A percentile compares a stretch with the other conserved stretches of the same genome.
phyloP scores from a whole-genome alignment of 805 yeast species.

The Saturnispora diversa region DNA sequence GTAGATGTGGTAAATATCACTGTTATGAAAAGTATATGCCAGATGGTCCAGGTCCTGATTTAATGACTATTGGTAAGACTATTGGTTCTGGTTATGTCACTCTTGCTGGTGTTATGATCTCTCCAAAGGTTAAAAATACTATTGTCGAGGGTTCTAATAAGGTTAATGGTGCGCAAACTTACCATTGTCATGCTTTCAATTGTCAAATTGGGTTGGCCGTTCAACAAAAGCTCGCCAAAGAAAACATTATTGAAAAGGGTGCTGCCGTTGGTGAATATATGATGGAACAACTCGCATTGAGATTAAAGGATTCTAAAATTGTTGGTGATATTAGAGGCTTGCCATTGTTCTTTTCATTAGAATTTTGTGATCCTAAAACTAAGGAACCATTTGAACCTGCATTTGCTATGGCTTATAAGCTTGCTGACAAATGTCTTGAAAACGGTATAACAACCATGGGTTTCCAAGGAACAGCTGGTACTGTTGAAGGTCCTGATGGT shows the following conservation, averaged over 20 bases:
- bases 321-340: slow-evolving; percentile 48
- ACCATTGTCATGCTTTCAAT: slow-evolving; percentile 41
- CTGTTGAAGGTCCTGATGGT: slow-evolving; percentile 31
- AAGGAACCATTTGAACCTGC: slow-evolving; percentile 38
- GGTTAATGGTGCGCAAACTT: slow-evolving; percentile 43
- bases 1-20: slow-evolving; percentile 40
- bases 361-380: slow-evolving; percentile 38
- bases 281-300: slow-evolving; percentile 29
- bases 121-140: slow-evolving; percentile 35
- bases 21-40: slow-evolving; percentile 38
- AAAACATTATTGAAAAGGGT: slow-evolving; percentile 34
- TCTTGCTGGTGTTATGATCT: slow-evolving; percentile 40
- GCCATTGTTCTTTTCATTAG: slow-evolving; percentile 50
- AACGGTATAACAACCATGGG: slow-evolving; percentile 39
- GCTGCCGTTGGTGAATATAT: slow-evolving; percentile 36
- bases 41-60: slow-evolving; percentile 38
- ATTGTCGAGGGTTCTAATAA: slow-evolving; percentile 34
- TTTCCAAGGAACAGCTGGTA: slow-evolving; percentile 35
- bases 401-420: slow-evolving; percentile 24
- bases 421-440: slow-evolving; percentile 30
- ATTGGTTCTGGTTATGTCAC: slow-evolving; percentile 45
- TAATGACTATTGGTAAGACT: slow-evolving; percentile 44
- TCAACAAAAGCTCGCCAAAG: slow-evolving; percentile 31
- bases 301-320: slow-evolving; percentile 27
- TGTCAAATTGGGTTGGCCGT: slow-evolving; percentile 41